Conservation (phyloP, 75 land plant species). For the Adiantum capillusveneris region DNA sequence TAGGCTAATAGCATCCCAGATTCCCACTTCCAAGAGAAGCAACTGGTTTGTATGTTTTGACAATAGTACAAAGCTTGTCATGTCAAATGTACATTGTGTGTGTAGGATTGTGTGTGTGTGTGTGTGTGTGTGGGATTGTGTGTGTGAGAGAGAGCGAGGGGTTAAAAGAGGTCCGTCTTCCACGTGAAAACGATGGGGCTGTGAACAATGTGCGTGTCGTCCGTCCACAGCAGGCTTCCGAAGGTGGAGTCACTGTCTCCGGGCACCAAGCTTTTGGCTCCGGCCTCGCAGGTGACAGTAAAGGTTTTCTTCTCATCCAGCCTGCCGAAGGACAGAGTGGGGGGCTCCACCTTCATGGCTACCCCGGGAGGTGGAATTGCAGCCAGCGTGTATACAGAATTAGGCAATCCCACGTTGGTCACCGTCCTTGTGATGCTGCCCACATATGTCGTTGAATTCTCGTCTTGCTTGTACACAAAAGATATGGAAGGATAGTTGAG, state of each 20-base stretch:
- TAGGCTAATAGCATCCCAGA: too few species aligned
- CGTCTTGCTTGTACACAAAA: conserved; percentile 37
- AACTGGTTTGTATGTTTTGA: too few species aligned
- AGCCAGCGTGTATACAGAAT: conserved; percentile 42
- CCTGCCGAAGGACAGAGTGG: conserved; percentile 45
- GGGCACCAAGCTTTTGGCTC: conserved; percentile 6
- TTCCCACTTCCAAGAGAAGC: too few species aligned
- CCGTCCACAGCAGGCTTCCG: conserved; percentile 67
- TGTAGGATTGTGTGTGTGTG: too few species aligned
- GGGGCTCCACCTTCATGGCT: conserved; percentile 50
- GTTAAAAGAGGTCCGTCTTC: too few species aligned
- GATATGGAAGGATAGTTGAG: conserved; percentile 84
- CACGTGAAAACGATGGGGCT: conserved; percentile 75
- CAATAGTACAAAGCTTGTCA: too few species aligned
- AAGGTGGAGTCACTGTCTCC: conserved; percentile 47
- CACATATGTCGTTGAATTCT: conserved; percentile 9
- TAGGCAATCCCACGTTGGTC: conserved; percentile 69
- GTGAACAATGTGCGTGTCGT: conserved; percentile 56
- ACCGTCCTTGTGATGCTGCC: conserved; percentile 50
- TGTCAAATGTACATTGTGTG: too few species aligned
- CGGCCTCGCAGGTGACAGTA: conserved; percentile 36
- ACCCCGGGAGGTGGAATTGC: conserved; percentile 31
- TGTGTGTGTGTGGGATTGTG: too few species aligned
- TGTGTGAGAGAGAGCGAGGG: too few species aligned
- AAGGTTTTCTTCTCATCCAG: conserved; percentile 49